phyloP scores from a whole-genome alignment of 2,329 filamentous ascomycete species.

The Colletotrichum graminicola region DNA sequence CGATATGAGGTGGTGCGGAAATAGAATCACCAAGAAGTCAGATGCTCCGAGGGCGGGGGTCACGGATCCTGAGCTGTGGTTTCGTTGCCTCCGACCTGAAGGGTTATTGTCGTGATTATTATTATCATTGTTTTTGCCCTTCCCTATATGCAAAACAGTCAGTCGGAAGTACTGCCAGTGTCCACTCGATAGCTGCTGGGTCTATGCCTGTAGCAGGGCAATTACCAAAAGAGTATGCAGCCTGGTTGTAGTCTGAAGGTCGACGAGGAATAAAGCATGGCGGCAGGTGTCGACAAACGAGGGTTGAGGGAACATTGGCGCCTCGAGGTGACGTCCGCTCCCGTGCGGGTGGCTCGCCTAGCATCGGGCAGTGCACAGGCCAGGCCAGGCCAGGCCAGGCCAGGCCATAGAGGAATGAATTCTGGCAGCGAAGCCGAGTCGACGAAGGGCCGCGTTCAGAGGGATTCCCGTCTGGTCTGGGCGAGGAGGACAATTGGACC shows the following conservation, averaged over 20 bases:
- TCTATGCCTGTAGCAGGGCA: conserved; percentile 2
- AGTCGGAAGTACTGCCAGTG: conserved; percentile 25
- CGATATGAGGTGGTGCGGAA: conserved; percentile 20
- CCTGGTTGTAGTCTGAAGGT: neutral
- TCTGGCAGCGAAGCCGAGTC: neutral
- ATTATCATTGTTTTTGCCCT: neutral
- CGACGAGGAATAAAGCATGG: neutral
- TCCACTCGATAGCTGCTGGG: conserved; percentile 15
- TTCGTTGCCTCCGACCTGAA: conserved; percentile 19
- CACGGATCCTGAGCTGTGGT: conserved; percentile 22
- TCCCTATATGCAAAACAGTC: neutral
- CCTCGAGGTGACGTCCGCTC: neutral
- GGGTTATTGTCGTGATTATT: neutral
- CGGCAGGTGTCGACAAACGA: too few species aligned
- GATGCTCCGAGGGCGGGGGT: conserved; percentile 21
- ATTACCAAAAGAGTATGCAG: neutral
- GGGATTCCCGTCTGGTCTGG: neutral
- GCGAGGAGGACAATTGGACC: too few species aligned
- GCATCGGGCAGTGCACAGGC: neutral
- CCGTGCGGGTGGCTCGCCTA: neutral
- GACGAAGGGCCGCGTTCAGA: neutral
- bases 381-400: neutral
- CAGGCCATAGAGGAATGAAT: neutral
- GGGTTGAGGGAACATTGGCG: neutral
- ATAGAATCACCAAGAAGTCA: conserved; percentile 13